phyloP scores from a whole-genome alignment of 169 alveolate genomes.

The Babesia microti region DNA sequence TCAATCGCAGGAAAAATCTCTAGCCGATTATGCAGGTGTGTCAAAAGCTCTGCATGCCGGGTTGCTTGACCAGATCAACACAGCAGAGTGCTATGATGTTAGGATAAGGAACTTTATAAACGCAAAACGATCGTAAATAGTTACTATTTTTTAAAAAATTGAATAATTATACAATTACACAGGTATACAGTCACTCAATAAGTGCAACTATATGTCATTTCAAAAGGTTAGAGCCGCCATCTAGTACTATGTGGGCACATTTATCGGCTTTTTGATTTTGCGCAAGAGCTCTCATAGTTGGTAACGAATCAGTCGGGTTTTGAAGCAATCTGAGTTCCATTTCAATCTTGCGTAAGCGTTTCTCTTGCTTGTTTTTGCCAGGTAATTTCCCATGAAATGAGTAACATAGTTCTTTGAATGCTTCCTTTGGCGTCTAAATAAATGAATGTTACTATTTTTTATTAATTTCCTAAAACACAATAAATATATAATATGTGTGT shows the following conservation, averaged over 20 bases:
- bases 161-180: not conserved
- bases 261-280: slow-evolving; percentile 47
- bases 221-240: slow-evolving; percentile 9
- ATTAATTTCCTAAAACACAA: too few species aligned
- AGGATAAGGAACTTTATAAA: not conserved
- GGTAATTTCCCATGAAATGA: slow-evolving; percentile 61
- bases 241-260: slow-evolving; percentile 38
- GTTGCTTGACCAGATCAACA: slow-evolving; percentile 36
- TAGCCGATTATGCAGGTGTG: slow-evolving; percentile 20
- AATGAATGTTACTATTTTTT: too few species aligned
- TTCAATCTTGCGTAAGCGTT: slow-evolving; percentile 49
- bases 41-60: slow-evolving; percentile 46
- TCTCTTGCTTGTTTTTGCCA: slow-evolving; percentile 57
- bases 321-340: slow-evolving; percentile 43
- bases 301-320: slow-evolving; percentile 56
- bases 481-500: not conserved
- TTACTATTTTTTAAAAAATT: not conserved
- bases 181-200: not conserved
- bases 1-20: slow-evolving; percentile 6
- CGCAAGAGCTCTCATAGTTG: slow-evolving; percentile 54
- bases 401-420: slow-evolving; percentile 57
- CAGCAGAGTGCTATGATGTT: slow-evolving; percentile 35
- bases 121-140: not conserved
- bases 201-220: not conserved
- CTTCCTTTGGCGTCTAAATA: slow-evolving; percentile 57